Percentiles rank a stretch among this genome's conserved stretches.
phyloP scores from a whole-genome alignment of 139 green algal genomes.

The Mychonastes homosphaera region DNA sequence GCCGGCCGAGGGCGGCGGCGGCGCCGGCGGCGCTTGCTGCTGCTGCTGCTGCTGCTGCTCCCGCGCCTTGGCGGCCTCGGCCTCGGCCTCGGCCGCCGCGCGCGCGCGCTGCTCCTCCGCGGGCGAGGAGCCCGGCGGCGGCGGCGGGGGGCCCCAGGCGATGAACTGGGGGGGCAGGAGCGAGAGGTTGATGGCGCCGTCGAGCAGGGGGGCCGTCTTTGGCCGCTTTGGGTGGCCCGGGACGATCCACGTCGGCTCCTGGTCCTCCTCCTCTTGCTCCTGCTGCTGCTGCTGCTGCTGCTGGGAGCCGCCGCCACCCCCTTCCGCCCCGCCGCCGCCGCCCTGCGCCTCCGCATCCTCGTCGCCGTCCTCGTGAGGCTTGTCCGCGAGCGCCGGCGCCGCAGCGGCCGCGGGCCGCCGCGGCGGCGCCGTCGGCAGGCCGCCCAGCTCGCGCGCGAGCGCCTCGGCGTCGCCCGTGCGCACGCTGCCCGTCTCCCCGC shows the following conservation, averaged over 20 bases:
- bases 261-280: conserved; percentile 4
- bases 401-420: background rate
- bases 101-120: no score
- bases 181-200: no score
- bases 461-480: conserved; percentile 34
- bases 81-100: no score
- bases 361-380: conserved; percentile 3
- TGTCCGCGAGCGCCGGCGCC: background rate
- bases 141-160: no score
- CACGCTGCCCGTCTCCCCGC: conserved; percentile 39
- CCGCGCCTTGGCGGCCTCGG: no score
- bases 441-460: conserved; percentile 37
- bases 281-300: background rate
- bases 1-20: no score
- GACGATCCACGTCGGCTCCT: conserved; percentile 1
- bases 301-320: background rate
- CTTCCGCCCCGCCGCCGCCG: background rate
- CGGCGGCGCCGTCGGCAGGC: conserved; percentile 11
- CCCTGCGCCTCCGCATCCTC: background rate
- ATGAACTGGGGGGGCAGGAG: no score
- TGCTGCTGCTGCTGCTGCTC: no score
- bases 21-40: no score
- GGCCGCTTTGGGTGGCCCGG: no score
- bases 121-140: no score
- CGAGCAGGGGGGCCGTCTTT: no score